phyloP scores from a whole-genome alignment of 1,284 basidiomycete genomes.

The Leccinum solheimii region DNA sequence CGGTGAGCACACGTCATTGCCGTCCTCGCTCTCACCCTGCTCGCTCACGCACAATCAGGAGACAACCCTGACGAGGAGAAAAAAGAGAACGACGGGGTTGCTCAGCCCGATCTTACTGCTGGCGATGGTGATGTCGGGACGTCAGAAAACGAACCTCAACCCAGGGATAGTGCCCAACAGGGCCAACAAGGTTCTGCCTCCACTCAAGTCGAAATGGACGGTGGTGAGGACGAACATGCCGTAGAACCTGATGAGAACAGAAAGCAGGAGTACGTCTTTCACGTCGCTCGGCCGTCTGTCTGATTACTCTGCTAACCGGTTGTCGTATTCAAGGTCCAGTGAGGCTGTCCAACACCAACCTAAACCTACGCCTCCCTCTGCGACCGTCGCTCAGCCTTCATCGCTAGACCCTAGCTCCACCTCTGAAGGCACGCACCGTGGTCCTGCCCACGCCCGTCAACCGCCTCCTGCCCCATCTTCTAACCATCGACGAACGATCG shows the following conservation, averaged over 20 bases:
- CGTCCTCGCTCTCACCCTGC: no score
- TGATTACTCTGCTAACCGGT: not conserved
- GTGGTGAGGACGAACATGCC: conserved; percentile 29
- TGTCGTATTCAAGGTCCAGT: conserved; percentile 6
- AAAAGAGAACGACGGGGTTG: conserved; percentile 34
- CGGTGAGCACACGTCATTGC: no score
- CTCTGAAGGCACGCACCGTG: conserved; percentile 46
- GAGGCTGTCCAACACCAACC: conserved; percentile 12
- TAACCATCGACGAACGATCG: conserved; percentile 80
- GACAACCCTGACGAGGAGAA: conserved; percentile 32
- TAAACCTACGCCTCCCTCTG: conserved; percentile 4
- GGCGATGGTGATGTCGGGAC: conserved; percentile 34
- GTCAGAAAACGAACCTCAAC: conserved; percentile 21
- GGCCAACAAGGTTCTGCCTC: conserved; percentile 23
- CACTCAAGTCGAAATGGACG: conserved; percentile 16
- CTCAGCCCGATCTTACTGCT: conserved; percentile 43
- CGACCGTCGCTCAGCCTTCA: conserved; percentile 19
- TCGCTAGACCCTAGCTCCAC: conserved; percentile 38
- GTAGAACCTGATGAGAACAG: conserved; percentile 17
- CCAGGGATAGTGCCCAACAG: conserved; percentile 21
- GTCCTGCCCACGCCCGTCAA: conserved; percentile 42
- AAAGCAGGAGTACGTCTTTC: conserved; percentile 35
- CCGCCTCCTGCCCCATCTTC: conserved; percentile 37
- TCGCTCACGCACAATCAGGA: conserved; percentile 1
- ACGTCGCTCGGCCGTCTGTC: not conserved